Conservation (phyloP, 768 basidiomycete species). For the Lactarius sanguifluus region DNA sequence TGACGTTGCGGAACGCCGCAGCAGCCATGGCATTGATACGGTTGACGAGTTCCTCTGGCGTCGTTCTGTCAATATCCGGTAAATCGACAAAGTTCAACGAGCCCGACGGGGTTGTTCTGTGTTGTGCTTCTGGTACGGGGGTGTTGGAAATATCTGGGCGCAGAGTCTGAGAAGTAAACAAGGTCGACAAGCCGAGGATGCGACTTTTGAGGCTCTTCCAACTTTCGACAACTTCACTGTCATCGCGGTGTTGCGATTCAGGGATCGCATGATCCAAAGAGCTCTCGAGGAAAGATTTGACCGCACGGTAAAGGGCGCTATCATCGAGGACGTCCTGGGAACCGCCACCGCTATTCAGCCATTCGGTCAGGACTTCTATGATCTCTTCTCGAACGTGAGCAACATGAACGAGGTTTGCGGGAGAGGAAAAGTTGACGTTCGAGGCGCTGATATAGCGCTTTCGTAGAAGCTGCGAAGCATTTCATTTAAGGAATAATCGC, state of each 20-base stretch:
- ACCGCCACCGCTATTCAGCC: constrained; percentile 72
- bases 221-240: constrained; percentile 18
- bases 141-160: constrained; percentile 20
- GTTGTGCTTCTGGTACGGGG: neutral
- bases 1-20: constrained; percentile 74
- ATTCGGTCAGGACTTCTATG: constrained; percentile 63
- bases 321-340: constrained; percentile 80
- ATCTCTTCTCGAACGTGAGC: constrained; percentile 60
- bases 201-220: constrained; percentile 18
- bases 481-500: constrained; percentile 8
- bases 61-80: constrained; percentile 62
- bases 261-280: constrained; percentile 52
- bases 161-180: constrained; percentile 23
- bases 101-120: constrained; percentile 5
- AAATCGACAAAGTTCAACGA: constrained; percentile 38
- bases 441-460: constrained; percentile 66
- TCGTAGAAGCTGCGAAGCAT: constrained; percentile 56
- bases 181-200: constrained; percentile 1
- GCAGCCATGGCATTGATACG: constrained; percentile 74
- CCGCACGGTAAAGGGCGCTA: constrained; percentile 54
- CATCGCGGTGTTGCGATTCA: constrained; percentile 31
- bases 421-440: constrained; percentile 43
- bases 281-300: constrained; percentile 60
- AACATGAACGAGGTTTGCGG: constrained; percentile 49
- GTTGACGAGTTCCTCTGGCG: constrained; percentile 71